Evolutionary conservation across 31 red algal species (phyloP).

Genomic region (Pterothamnion heteromorphum): DNA sequence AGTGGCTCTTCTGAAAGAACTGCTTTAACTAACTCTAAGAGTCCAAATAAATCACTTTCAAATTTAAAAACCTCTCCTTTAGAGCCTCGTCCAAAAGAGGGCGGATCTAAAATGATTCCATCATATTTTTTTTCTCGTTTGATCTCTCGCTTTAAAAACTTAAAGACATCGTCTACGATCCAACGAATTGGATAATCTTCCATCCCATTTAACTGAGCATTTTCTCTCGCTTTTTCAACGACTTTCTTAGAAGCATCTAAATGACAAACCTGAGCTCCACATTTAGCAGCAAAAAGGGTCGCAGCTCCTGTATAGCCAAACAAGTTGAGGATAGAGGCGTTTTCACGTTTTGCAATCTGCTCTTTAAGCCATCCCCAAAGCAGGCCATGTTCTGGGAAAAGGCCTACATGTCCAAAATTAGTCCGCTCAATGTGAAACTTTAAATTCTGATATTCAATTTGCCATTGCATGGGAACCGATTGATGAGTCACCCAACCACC

Average conservation of each 20-base stretch:
- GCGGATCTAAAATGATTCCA: neutral
- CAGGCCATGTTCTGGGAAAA: neutral
- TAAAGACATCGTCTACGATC: constrained; percentile 4
- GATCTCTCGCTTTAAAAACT: neutral
- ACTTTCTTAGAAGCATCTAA: neutral
- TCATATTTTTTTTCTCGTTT: neutral
- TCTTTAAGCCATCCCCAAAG: neutral
- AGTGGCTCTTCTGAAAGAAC: neutral
- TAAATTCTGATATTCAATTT: neutral
- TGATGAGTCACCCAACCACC: neutral
- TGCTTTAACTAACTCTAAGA: neutral
- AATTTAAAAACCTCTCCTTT: constrained; percentile 23
- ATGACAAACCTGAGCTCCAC: neutral
- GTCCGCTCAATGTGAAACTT: neutral
- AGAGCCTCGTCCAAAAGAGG: neutral
- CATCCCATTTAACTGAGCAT: neutral
- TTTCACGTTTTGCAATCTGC: neutral
- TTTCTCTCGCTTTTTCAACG: neutral
- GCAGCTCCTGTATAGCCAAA: neutral
- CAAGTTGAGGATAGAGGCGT: neutral
- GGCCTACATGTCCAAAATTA: constrained; percentile 1
- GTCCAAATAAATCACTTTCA: neutral
- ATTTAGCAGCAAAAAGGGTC: neutral
- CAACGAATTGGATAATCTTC: neutral
- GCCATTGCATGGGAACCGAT: neutral